Base-by-base conservation (phyloP, 2,329 filamentous ascomycete genomes). In the Arachnopeziza araneosa region DNA sequence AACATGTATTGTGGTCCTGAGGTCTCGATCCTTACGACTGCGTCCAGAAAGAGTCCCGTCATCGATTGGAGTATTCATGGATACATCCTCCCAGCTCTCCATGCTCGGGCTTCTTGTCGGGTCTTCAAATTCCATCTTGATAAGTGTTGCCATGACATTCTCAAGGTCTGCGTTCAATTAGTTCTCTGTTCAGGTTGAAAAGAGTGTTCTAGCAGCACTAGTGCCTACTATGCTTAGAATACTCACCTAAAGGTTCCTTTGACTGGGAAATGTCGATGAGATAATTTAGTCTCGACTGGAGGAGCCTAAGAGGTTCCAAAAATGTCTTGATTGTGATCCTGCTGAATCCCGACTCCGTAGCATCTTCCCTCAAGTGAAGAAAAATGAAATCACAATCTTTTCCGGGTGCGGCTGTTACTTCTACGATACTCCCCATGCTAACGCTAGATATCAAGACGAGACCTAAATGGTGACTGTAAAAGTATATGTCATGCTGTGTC, bases 391-490 rank as follows among this genome's bases (percentile, higher is more conserved):
- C 95, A 71, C 91, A 96, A 68, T 97, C 92, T 71, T 88, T 88
- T 22, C 95, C 95, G 14, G 91, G 88, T 1, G 91, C 91, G 48
- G 90, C 90, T 24, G 91, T 97, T 50, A 98, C 91, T 74, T 98
- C 95, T 9, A 86, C 85, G 59, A 99, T 91, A 32, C 61, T 86
- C 58, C 87, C 83, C 60, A 99, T 79, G 58, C 82, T 85, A 55
- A 96, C 84, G 19, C 84, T 84, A 55, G 92, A 93, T 1, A 93
- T 90, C 44, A 96, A 81, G 0, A 98, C 89, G 6, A 99, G 81
- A 6, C 95, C 95, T 72, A 97, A 86, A 71, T 97, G 90, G 70
- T 98, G 90, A 68, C 93, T 96, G 75, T 97, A 99, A 71, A 99
- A 98, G 74, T 96, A 98, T 72, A 99, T 86, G 65, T 93, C 89